These are phyloP conservation scores for Sambucus nigra DNA, from an alignment of 129 eudicot species.

Conservation along the genomic window DNA sequence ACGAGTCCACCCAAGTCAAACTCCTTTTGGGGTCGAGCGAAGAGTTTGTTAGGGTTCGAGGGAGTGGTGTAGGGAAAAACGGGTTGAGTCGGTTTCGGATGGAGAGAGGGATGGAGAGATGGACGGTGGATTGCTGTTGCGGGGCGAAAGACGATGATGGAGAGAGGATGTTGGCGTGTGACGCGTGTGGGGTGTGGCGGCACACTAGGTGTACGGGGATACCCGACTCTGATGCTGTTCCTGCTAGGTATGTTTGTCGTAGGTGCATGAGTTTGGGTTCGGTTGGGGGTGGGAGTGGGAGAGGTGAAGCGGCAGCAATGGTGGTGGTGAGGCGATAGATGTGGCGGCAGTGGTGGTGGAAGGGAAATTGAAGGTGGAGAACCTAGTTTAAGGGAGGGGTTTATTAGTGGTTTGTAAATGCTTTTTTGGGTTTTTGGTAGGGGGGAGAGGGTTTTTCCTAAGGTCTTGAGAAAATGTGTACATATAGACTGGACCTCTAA, in stretches of 20 bases:
- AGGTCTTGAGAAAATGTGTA: background rate
- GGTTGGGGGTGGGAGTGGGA: background rate
- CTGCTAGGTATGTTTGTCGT: conserved; percentile 48
- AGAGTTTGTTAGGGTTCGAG: conserved; percentile 32
- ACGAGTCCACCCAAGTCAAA: conserved; percentile 75
- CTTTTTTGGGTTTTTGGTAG: too few species aligned
- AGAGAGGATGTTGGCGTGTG: conserved; percentile 93
- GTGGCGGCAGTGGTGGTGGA: background rate
- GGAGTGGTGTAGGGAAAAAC: conserved; percentile 43
- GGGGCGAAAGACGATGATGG: conserved; percentile 96
- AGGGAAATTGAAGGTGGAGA: background rate
- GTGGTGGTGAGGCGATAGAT: background rate
- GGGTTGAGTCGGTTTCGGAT: conserved; percentile 39
- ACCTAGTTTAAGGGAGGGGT: too few species aligned
- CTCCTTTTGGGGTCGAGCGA: conserved; percentile 42
- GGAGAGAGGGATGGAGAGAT: conserved; percentile 75
- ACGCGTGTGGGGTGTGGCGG: conserved; percentile 75
- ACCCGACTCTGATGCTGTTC: conserved; percentile 42
- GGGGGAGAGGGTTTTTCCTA: background rate
- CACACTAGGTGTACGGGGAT: conserved; percentile 83
- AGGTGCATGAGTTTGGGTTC: conserved; percentile 18
- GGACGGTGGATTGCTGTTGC: conserved; percentile 86
- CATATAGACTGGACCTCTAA: too few species aligned
- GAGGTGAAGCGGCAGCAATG: background rate
- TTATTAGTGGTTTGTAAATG: background rate